These are phyloP conservation scores for Xerophyta viscosa DNA, from an alignment of 106 monocot species.

Conservation along the genomic window DNA sequence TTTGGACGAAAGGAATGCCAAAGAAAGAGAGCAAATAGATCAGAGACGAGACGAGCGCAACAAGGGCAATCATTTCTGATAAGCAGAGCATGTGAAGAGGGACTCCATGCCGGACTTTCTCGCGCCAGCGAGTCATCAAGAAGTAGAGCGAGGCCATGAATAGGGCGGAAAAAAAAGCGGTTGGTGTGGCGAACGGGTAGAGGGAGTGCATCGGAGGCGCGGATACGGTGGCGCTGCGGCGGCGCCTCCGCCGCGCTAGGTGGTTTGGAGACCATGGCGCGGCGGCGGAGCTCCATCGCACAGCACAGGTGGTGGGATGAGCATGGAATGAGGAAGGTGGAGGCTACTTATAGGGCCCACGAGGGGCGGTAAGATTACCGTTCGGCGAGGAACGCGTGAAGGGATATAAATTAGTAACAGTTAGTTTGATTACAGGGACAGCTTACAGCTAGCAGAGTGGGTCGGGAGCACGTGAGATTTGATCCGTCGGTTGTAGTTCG, in stretches of 20 bases:
- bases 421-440: no score
- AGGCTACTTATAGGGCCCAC: slow-evolving; percentile 14
- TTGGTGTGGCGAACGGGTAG: slow-evolving; percentile 88
- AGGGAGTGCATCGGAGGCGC: slow-evolving; percentile 78
- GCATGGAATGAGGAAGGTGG: slow-evolving; percentile 11
- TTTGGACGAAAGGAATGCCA: slow-evolving; percentile 86
- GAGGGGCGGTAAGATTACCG: no score
- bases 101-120: slow-evolving; percentile 69
- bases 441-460: no score
- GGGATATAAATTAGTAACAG: no score
- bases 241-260: no score
- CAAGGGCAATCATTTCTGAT: slow-evolving; percentile 56
- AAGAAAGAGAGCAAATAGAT: slow-evolving; percentile 90
- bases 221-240: slow-evolving; percentile 16
- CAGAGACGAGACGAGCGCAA: slow-evolving; percentile 66
- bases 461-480: no score
- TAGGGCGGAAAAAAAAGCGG: slow-evolving; percentile 54
- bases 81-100: slow-evolving; percentile 70
- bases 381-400: no score
- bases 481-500: no score
- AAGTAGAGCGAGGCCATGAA: slow-evolving; percentile 70
- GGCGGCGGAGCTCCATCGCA: no score
- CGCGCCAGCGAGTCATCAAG: slow-evolving; percentile 85
- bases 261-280: no score
- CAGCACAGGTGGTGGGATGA: no score